These are phyloP conservation scores for Bacterosira constricta DNA, from an alignment of 108 stramenopile genomes.

Conservation along the genomic window DNA sequence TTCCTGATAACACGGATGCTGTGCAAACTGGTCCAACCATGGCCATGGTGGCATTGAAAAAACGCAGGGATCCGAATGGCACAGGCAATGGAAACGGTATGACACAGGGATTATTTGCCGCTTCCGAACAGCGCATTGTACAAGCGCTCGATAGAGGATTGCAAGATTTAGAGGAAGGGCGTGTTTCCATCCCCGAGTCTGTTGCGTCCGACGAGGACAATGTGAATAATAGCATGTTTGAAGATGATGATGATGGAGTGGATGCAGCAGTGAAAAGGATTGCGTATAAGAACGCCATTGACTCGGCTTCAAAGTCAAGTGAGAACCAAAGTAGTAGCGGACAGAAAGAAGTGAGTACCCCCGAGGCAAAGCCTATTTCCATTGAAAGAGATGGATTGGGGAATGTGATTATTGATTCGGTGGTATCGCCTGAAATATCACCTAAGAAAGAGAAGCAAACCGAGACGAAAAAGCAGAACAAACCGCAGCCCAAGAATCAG, in stretches of 20 bases:
- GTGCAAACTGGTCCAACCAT: conserved; percentile 50
- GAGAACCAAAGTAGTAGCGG: neutral
- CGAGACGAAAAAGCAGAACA: neutral
- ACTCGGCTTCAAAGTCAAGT: conserved; percentile 30
- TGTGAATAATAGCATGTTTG: conserved; percentile 16
- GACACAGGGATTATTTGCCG: conserved; percentile 62
- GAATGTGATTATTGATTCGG: conserved; percentile 58
- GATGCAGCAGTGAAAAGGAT: conserved; percentile 35
- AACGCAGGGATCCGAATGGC: conserved; percentile 10
- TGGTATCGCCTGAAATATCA: conserved; percentile 1
- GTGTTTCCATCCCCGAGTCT: conserved; percentile 28
- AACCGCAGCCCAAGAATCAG: neutral
- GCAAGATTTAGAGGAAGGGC: conserved; percentile 74
- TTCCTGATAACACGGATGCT: conserved; percentile 41
- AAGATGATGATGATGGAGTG: conserved; percentile 24
- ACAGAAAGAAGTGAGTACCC: too few species aligned
- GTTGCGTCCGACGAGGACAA: neutral
- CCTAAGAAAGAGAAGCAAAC: neutral
- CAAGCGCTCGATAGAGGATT: conserved; percentile 75
- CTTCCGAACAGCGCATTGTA: conserved; percentile 71
- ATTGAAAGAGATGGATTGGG: conserved; percentile 32
- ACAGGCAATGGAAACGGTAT: neutral
- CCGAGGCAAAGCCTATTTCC: conserved; percentile 9
- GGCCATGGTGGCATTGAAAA: conserved; percentile 79
- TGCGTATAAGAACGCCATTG: conserved; percentile 47